A percentile compares a stretch with the other conserved stretches of the same genome.
Evolutionary conservation across 805 yeast genomes (phyloP).

Genomic region (Lipomyces spencermartinsiae): DNA sequence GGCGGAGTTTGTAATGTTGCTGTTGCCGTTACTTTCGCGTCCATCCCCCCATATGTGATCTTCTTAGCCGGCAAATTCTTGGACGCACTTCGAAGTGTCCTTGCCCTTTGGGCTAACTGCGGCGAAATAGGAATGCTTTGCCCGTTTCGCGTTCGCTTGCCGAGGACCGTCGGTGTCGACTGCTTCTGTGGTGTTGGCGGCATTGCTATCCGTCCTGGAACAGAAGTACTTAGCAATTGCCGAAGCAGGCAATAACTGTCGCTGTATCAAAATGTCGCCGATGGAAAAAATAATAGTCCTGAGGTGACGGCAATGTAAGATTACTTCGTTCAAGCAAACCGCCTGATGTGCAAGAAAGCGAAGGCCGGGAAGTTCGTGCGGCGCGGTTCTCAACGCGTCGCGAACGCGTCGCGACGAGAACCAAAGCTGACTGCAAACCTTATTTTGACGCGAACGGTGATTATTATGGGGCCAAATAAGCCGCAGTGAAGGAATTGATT

Average conservation of each 20-base stretch:
- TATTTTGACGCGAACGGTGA: neutral
- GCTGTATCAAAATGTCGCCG: neutral
- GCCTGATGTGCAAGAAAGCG: neutral
- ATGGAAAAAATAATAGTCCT: neutral
- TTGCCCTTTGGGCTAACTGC: neutral
- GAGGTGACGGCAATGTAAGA: neutral
- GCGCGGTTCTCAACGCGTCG: neutral
- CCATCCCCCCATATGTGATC: neutral
- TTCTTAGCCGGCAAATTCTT: neutral
- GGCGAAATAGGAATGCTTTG: slow-evolving; percentile 13
- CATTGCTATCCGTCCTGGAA: neutral
- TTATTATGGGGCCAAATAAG: too few species aligned
- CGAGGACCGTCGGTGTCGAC: slow-evolving; percentile 16
- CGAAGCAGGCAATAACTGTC: neutral
- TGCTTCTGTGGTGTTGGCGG: neutral
- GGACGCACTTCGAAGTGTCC: neutral
- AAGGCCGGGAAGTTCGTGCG: neutral
- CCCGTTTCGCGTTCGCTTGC: slow-evolving; percentile 16
- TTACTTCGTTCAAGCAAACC: neutral
- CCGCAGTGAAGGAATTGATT: too few species aligned
- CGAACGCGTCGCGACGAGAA: neutral
- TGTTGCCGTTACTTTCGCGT: neutral
- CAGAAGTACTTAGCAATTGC: neutral
- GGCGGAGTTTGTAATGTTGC: neutral
- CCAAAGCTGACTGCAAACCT: neutral